Conservation (phyloP, 2,329 filamentous ascomycete genomes). For the Pezicula neosporulosa region DNA sequence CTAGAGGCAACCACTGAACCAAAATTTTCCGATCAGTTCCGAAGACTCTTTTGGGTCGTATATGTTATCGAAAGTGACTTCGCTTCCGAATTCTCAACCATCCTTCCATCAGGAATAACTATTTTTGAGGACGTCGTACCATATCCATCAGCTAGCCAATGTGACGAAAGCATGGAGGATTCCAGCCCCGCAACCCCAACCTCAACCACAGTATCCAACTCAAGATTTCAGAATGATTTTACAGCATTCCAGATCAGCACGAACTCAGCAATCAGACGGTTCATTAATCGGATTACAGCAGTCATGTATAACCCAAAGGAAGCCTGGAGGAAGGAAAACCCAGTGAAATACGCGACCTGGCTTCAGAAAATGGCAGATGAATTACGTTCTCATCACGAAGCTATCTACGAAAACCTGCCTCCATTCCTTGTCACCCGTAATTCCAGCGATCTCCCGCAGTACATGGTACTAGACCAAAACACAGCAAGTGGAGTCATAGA, state of each 20-base stretch:
- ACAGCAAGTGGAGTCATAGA: background rate
- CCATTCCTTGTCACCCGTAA: constrained; percentile 15
- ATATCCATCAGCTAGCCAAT: constrained; percentile 13
- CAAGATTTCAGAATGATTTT: constrained; percentile 17
- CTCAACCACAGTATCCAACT: background rate
- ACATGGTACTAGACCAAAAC: constrained; percentile 1
- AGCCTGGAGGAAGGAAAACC: background rate
- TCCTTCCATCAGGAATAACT: constrained; percentile 25
- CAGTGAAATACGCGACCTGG: constrained; percentile 23
- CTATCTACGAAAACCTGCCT: constrained; percentile 25
- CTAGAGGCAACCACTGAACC: background rate
- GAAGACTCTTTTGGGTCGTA: constrained; percentile 26
- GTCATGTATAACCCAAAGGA: constrained; percentile 28
- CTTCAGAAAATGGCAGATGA: constrained; percentile 37
- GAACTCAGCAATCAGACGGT: constrained; percentile 27
- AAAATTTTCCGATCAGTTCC: constrained; percentile 20
- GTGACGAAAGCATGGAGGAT: background rate
- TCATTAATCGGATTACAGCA: constrained; percentile 28
- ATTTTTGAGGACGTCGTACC: constrained; percentile 26
- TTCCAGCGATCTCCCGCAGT: constrained; percentile 8
- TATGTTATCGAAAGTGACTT: constrained; percentile 30
- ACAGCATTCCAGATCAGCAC: constrained; percentile 29
- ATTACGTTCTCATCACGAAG: constrained; percentile 45
- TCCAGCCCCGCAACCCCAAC: background rate
- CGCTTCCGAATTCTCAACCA: constrained; percentile 26